Evolutionary conservation across 805 yeast genomes (phyloP).

Genomic region (Jamesozyma lodderae): DNA sequence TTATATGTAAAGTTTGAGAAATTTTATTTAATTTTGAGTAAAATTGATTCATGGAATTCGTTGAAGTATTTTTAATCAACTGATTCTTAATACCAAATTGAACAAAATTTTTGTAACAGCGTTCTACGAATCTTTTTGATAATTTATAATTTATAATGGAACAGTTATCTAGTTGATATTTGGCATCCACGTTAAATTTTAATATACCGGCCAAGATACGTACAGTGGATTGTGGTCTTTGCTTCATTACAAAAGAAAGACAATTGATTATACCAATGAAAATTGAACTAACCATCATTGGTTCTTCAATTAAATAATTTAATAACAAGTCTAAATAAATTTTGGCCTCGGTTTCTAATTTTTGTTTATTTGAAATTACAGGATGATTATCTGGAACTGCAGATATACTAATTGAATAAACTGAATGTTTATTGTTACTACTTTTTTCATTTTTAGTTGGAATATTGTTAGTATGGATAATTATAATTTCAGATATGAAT

Average conservation of each 20-base stretch:
- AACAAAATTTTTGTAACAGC: conserved; percentile 41
- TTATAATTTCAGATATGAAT: conserved; percentile 53
- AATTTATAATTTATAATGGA: conserved; percentile 39
- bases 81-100: conserved; percentile 34
- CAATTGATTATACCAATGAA: conserved; percentile 64
- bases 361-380: conserved; percentile 40
- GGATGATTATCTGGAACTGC: conserved; percentile 53
- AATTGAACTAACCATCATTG: conserved; percentile 45
- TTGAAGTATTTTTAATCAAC: conserved; percentile 21
- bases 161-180: conserved; percentile 39
- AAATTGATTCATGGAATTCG: conserved; percentile 16
- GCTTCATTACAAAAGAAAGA: conserved; percentile 50
- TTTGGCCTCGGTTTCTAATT: conserved; percentile 63
- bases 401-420: conserved; percentile 34
- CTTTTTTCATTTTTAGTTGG: conserved; percentile 14
- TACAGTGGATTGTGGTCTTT: conserved; percentile 51
- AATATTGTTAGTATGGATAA: conserved; percentile 37
- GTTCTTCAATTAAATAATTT: conserved; percentile 44
- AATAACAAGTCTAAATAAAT: conserved; percentile 60
- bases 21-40: conserved; percentile 26
- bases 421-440: background rate
- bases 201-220: conserved; percentile 52
- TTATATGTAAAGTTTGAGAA: conserved; percentile 27
- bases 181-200: conserved; percentile 50
- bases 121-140: conserved; percentile 53